A percentile compares a stretch with the other conserved stretches of the same genome.
These are phyloP conservation scores for Nemophila menziesii DNA, from an alignment of 257 asterid species.

Conservation along the genomic window DNA sequence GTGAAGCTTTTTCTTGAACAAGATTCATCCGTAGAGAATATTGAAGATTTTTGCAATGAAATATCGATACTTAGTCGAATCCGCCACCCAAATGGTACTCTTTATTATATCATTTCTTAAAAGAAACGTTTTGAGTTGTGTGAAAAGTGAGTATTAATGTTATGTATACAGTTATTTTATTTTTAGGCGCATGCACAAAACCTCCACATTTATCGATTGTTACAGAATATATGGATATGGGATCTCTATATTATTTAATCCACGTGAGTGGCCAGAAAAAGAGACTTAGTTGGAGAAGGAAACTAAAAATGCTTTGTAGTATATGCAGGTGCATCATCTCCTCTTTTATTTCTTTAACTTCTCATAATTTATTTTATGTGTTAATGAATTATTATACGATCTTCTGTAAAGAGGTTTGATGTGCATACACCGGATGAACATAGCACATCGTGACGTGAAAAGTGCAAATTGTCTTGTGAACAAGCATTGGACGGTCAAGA, in stretches of 20 bases:
- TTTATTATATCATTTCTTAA: conserved; percentile 14
- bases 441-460: conserved; percentile 81
- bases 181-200: conserved; percentile 84
- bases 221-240: conserved; percentile 92
- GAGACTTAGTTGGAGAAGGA: conserved; percentile 83
- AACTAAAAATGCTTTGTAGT: conserved; percentile 74
- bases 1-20: conserved; percentile 74
- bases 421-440: conserved; percentile 82
- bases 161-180: conserved; percentile 60
- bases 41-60: conserved; percentile 89
- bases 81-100: conserved; percentile 93
- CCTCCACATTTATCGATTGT: conserved; percentile 85
- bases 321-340: conserved; percentile 60
- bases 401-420: conserved; percentile 50
- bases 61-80: conserved; percentile 77
- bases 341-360: conserved; percentile 3
- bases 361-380: not conserved
- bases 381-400: not conserved
- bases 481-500: conserved; percentile 78
- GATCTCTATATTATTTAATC: conserved; percentile 75
- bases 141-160: conserved; percentile 6
- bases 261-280: conserved; percentile 75
- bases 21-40: conserved; percentile 64
- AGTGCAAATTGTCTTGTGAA: conserved; percentile 92
- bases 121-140: too few relatives aligned